Percentiles rank a stretch among this genome's conserved stretches.
Conservation (phyloP, 1,139 yeast species). For the Barnettozyma hawaiiensis region DNA sequence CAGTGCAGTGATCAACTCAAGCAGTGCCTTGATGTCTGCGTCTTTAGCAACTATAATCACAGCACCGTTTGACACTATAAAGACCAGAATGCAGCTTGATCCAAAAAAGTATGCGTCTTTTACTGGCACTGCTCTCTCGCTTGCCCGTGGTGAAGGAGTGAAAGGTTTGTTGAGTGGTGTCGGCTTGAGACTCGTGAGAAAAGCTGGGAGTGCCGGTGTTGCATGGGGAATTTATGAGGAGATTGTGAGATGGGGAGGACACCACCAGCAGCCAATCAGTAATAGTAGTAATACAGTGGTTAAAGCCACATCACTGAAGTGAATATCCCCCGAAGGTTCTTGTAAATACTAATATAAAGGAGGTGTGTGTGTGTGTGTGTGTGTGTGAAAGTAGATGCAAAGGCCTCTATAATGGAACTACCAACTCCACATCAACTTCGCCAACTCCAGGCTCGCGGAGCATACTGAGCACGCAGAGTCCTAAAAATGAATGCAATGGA, state of each 20-base stretch:
- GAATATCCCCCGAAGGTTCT: background rate
- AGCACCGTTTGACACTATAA: constrained; percentile 92
- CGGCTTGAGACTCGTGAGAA: constrained; percentile 72
- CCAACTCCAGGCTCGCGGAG: constrained; percentile 25
- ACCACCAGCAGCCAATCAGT: no score
- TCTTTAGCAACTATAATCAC: constrained; percentile 78
- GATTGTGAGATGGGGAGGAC: constrained; percentile 11
- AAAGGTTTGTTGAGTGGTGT: constrained; percentile 74
- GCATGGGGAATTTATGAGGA: constrained; percentile 98
- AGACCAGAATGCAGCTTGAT: constrained; percentile 80
- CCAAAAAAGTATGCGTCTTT: constrained; percentile 42
- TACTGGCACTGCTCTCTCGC: constrained; percentile 31
- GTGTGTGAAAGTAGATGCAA: no score
- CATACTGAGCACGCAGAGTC: constrained; percentile 51
- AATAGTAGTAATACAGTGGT: background rate
- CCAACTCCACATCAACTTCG: constrained; percentile 23
- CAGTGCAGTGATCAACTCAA: constrained; percentile 59
- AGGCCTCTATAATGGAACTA: constrained; percentile 13
- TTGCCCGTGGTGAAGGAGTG: constrained; percentile 55
- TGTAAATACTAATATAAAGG: background rate
- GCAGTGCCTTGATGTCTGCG: constrained; percentile 73
- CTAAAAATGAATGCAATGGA: constrained; percentile 62
- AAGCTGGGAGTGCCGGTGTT: constrained; percentile 88
- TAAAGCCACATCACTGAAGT: background rate
- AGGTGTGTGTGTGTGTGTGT: no score